A percentile compares a stretch with the other conserved stretches of the same genome.
These are phyloP conservation scores for Fusarium sp. DNA, from an alignment of 2,329 filamentous ascomycete genomes.

Conservation along the genomic window DNA sequence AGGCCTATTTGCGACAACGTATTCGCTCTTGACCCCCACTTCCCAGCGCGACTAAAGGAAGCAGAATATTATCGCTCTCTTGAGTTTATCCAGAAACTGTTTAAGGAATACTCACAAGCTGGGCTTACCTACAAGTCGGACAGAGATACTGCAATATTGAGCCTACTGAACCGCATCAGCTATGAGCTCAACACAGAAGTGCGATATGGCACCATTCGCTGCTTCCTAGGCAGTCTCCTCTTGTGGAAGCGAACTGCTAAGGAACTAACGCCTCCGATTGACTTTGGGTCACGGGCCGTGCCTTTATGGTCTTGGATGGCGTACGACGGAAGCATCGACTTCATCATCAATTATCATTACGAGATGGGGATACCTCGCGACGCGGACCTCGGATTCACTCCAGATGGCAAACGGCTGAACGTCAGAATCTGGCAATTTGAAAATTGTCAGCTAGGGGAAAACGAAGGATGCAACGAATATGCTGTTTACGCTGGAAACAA, in stretches of 20 bases:
- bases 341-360: background rate
- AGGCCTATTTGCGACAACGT: background rate
- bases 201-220: background rate
- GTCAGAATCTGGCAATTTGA: background rate
- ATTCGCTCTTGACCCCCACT: background rate
- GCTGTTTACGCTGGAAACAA: background rate
- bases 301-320: background rate
- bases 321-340: background rate
- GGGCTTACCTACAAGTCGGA: background rate
- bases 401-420: background rate
- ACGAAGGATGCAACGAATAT: too few relatives aligned
- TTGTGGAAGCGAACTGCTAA: background rate
- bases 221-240: background rate
- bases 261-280: background rate
- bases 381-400: background rate
- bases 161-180: background rate
- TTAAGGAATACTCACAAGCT: background rate
- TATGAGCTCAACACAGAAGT: background rate
- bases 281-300: background rate
- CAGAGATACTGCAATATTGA: background rate
- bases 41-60: background rate
- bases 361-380: background rate
- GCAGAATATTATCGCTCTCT: background rate
- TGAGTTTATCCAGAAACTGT: background rate
- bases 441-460: background rate